Base-by-base conservation (phyloP, 2,329 filamentous ascomycete genomes). In the Hypoxylon sp. region DNA sequence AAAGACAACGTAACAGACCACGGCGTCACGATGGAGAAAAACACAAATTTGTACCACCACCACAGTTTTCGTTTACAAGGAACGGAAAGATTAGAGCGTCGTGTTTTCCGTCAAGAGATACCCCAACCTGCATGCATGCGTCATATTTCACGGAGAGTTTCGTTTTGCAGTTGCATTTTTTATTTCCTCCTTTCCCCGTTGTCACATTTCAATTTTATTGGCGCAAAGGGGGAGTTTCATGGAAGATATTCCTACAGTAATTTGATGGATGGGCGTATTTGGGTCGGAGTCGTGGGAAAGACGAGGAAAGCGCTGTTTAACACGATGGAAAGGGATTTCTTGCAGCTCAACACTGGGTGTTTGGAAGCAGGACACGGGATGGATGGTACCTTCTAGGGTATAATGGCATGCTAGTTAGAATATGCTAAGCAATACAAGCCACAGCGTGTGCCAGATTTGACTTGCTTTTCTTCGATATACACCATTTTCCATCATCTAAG, bases 91-190 rank as follows among this genome's bases (percentile, higher is more conserved):
- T 65, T 67, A 65, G 65, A 74, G 67, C 46, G 58, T 67, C 62
- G 66, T 61, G 41, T 67, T 72, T 70, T 66, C 51, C 60, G 65
- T 63, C 65, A 69, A 64, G 61, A 68, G 73, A 76, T 75, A 75
- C 73, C 74, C 73, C 69, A 53, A 60, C 64, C 64, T 65, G 61
- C 56, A 65, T 68, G 64, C 67, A 67, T 74, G 58, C 68, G 68
- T 70, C 25, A 57, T 63, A 51, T 52, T 61, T 52, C 25, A 34
- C 30, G n/a, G 32, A 52, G 25, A 49, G 32, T 36, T 59, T 65
- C 30, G 9, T 34, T 59, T 67, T 66, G 2, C 43, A 32, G 53
- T 58, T 59, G 48, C 65, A 66, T 56, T 63, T 63, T 43, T 43
- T 3, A 43, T 43, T 19, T 60, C 34, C 49, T 28, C 3, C 10